phyloP scores from a whole-genome alignment of 1,139 yeast species.

The Hemisphaericaspora xylofermentans region DNA sequence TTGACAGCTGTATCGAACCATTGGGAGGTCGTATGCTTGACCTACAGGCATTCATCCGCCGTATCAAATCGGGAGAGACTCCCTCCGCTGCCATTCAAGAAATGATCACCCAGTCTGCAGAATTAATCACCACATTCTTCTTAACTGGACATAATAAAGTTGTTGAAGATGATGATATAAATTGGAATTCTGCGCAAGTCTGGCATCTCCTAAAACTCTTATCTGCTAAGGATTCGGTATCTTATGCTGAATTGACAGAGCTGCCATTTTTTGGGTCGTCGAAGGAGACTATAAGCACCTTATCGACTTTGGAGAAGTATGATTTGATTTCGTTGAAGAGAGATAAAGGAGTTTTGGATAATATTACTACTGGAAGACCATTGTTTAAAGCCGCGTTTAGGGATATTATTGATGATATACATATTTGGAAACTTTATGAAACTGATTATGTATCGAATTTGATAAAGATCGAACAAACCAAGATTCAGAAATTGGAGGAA shows the following conservation, averaged over 20 bases:
- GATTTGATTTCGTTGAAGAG: slow-evolving; percentile 70
- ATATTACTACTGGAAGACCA: slow-evolving; percentile 80
- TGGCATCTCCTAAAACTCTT: slow-evolving; percentile 79
- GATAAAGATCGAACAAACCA: slow-evolving; percentile 59
- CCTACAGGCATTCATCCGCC: slow-evolving; percentile 83
- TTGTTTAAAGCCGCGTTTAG: slow-evolving; percentile 78
- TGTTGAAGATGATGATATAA: slow-evolving; percentile 28
- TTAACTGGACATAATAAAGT: slow-evolving; percentile 43
- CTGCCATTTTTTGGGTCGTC: slow-evolving; percentile 68
- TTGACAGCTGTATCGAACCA: slow-evolving; percentile 64
- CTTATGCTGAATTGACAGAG: slow-evolving; percentile 52
- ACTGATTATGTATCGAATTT: slow-evolving; percentile 55
- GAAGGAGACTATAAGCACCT: slow-evolving; percentile 45
- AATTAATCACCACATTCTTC: slow-evolving; percentile 83
- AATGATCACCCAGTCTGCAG: slow-evolving; percentile 81
- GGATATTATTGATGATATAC: slow-evolving; percentile 57
- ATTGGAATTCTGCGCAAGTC: slow-evolving; percentile 78
- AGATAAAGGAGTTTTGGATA: slow-evolving; percentile 71
- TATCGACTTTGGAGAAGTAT: slow-evolving; percentile 72
- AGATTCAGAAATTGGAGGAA: slow-evolving; percentile 64
- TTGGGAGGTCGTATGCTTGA: slow-evolving; percentile 96
- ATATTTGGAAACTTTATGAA: slow-evolving; percentile 63
- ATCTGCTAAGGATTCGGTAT: slow-evolving; percentile 45
- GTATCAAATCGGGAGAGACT: slow-evolving; percentile 82
- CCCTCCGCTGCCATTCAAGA: slow-evolving; percentile 76